A percentile compares a stretch with the other conserved stretches of the same genome.
Evolutionary conservation across 1,139 yeast species (phyloP).

Genomic region (Suhomyces ambrosiae): DNA sequence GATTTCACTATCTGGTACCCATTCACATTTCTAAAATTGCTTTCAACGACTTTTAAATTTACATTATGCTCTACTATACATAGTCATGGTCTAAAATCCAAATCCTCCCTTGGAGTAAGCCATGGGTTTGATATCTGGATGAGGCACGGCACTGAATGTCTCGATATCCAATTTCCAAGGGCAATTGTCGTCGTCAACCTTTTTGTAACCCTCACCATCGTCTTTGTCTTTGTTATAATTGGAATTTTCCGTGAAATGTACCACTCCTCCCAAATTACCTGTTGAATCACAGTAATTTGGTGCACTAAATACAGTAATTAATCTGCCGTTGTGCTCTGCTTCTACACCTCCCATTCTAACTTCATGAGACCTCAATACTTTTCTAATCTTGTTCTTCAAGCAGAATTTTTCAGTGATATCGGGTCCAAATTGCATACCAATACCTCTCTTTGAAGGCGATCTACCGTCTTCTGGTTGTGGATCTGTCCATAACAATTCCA

Average conservation of each 20-base stretch:
- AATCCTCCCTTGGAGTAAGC: conserved; percentile 78
- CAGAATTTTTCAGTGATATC: conserved; percentile 86
- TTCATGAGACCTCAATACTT: conserved; percentile 91
- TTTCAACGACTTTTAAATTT: no score
- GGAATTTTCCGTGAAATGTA: conserved; percentile 54
- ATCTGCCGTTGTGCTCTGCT: conserved; percentile 79
- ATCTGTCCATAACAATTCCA: conserved; percentile 98
- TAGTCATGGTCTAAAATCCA: conserved; percentile 48
- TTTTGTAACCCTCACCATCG: conserved; percentile 56
- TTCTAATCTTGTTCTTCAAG: conserved; percentile 67
- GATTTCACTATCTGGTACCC: no score
- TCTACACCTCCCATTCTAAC: conserved; percentile 92
- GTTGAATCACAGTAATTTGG: conserved; percentile 96
- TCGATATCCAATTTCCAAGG: conserved; percentile 55
- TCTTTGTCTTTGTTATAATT: conserved; percentile 34
- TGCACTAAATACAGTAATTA: conserved; percentile 93
- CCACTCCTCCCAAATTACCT: conserved; percentile 88
- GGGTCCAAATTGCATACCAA: conserved; percentile 96
- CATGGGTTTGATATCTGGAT: conserved; percentile 94
- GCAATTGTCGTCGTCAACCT: conserved; percentile 43
- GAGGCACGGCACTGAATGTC: conserved; percentile 79
- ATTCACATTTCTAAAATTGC: no score
- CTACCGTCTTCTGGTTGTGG: conserved; percentile 83
- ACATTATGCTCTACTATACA: conserved; percentile 6
- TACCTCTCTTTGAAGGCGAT: conserved; percentile 89